Base-by-base conservation (phyloP, 768 basidiomycete genomes). In the Psilocybe tampanensis region DNA sequence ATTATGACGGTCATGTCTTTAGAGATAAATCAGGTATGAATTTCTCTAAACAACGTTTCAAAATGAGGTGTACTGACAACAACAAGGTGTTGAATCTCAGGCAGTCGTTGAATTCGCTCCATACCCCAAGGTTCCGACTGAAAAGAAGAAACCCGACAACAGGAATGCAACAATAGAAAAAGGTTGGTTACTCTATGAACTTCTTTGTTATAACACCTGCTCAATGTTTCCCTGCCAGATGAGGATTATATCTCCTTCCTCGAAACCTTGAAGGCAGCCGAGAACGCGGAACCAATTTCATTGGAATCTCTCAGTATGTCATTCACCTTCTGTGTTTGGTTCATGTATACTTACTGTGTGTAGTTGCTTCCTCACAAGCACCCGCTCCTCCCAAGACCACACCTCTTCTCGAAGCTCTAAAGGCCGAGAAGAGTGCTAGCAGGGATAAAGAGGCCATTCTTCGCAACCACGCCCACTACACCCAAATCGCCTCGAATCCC, bases 21-120 rank as follows among this genome's bases (percentile, higher is more conserved):
- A 78, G 89, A 60, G 94, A 98, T 69, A 97, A 95, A 79, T 80
- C 89, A 59, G 96, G 96, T 94, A 58, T 36, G 86, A 65, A 21
- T 24, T 18, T 41, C 44, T 21, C 32, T 8, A 43, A 26, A 44
- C 22, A 47, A 41, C 23, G 44, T 63, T 24, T 42, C 24, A 32
- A 7, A 32, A 21, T 39, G 26, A 12, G 2, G 50, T 21, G 47
- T 52, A 41, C 29, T 52, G 26, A 53, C 19, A 8, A n/a, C 1
- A n/a, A 19, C 5, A 62, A 96, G 96, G 96, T 15, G 89, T 88
- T 64, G 93, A 96, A 68, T 92, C 86, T 2, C 80, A 88, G 47
- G 95, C 92, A 1, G 78, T 97, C 3, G 94, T 99, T 7, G 96
- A 99, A 72, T 98, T 91, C 66, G 91, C 97, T 0, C 94, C 95